These are phyloP conservation scores for Mycena galopus DNA, from an alignment of 768 basidiomycete genomes.

Conservation along the genomic window DNA sequence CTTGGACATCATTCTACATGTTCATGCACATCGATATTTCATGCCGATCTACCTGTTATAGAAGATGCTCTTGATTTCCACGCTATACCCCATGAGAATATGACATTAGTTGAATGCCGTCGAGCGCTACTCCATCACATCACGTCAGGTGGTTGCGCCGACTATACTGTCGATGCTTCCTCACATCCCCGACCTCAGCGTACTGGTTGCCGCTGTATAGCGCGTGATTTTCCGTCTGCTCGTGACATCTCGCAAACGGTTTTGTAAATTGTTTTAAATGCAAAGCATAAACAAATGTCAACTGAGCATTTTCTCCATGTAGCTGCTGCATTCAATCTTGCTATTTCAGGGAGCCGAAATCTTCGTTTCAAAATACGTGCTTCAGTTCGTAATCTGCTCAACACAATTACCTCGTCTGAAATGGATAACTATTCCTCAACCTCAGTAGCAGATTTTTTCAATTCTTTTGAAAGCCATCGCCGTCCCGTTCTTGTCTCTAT, in stretches of 20 bases:
- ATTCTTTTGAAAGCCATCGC: slow-evolving; percentile 1
- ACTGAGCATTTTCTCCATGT: too few species aligned
- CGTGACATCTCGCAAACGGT: too few species aligned
- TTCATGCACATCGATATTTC: slow-evolving; percentile 14
- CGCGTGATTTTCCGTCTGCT: too few species aligned
- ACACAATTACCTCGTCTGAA: not conserved
- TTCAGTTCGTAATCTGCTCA: not conserved
- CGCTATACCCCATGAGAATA: slow-evolving; percentile 1
- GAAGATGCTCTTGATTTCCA: slow-evolving; percentile 3
- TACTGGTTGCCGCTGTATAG: too few species aligned
- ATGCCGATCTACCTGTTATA: slow-evolving; percentile 3
- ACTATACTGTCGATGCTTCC: not conserved
- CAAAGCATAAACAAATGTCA: not conserved
- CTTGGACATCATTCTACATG: not conserved
- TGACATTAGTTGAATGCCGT: slow-evolving; percentile 6
- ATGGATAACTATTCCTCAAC: not conserved
- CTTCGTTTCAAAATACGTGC: not conserved
- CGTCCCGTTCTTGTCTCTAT: not conserved
- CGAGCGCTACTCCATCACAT: slow-evolving; percentile 5
- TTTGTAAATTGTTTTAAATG: not conserved
- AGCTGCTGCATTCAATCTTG: not conserved
- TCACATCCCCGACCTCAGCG: too few species aligned
- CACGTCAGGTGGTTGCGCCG: not conserved
- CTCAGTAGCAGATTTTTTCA: not conserved
- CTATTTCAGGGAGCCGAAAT: not conserved